A percentile compares a stretch with the other conserved stretches of the same genome.
phyloP scores from a whole-genome alignment of 805 yeast species.

The Candida jianshihensis region DNA sequence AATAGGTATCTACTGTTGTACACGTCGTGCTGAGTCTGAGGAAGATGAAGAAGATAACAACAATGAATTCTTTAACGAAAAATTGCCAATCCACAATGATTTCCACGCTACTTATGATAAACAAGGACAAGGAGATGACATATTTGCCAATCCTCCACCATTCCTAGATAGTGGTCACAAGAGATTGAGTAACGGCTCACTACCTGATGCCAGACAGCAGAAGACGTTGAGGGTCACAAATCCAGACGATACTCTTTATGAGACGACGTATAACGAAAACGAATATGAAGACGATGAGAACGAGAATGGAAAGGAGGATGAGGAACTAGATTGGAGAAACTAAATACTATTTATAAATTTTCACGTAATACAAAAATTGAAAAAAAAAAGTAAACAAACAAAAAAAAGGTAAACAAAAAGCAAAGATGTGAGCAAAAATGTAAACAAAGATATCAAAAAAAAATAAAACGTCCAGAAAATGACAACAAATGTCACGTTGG shows the following conservation, averaged over 20 bases:
- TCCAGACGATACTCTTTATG: constrained; percentile 25
- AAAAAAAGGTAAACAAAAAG: neutral
- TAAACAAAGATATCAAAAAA: neutral
- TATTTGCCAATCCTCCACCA: constrained; percentile 9
- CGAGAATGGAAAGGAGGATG: too few relatives aligned
- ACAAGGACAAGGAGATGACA: neutral
- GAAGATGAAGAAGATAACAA: constrained; percentile 15
- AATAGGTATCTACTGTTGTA: constrained; percentile 8
- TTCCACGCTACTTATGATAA: neutral
- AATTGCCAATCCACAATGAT: constrained; percentile 4
- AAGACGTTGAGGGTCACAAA: constrained; percentile 48
- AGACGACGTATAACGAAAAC: constrained; percentile 7
- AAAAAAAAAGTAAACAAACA: neutral
- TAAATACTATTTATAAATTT: neutral
- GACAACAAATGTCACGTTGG: constrained; percentile 9
- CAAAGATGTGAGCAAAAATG: too few relatives aligned
- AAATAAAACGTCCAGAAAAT: neutral
- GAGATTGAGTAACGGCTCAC: constrained; percentile 46
- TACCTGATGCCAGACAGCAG: constrained; percentile 41
- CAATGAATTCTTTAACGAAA: neutral
- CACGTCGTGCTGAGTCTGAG: constrained; percentile 9
- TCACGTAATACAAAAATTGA: neutral
- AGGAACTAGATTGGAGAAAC: constrained; percentile 2
- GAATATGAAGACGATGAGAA: constrained; percentile 1
- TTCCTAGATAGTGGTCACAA: constrained; percentile 32